Evolutionary conservation across 2,329 filamentous ascomycete genomes (phyloP).

Genomic region (Colletotrichum acutatum): DNA sequence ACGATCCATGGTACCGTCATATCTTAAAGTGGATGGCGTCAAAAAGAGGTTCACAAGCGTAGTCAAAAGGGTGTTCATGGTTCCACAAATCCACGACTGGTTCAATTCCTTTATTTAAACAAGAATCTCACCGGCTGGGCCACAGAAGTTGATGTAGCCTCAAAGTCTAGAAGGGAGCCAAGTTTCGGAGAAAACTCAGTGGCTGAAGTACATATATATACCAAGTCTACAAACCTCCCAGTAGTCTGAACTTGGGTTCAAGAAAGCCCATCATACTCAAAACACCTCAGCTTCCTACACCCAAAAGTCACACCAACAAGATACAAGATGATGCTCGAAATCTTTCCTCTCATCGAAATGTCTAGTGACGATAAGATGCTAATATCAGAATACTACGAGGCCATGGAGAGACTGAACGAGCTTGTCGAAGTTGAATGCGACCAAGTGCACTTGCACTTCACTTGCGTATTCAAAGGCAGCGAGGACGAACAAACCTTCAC

Average conservation of each 20-base stretch:
- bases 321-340: background rate
- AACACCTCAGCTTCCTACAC: background rate
- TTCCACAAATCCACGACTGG: background rate
- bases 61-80: background rate
- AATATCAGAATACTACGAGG: background rate
- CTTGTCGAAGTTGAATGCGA: background rate
- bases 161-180: no score
- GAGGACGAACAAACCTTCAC: background rate
- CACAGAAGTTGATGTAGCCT: no score
- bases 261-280: background rate
- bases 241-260: no score
- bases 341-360: background rate
- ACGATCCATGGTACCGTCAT: background rate
- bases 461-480: background rate
- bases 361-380: background rate
- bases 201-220: background rate
- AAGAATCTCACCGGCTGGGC: no score
- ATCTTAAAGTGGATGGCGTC: background rate
- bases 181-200: background rate
- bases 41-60: background rate
- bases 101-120: no score
- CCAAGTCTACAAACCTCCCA: background rate
- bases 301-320: background rate
- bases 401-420: background rate
- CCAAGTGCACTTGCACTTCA: background rate